Conservation (phyloP, 2,329 filamentous ascomycete genomes). For the Phyllachora maydis region DNA sequence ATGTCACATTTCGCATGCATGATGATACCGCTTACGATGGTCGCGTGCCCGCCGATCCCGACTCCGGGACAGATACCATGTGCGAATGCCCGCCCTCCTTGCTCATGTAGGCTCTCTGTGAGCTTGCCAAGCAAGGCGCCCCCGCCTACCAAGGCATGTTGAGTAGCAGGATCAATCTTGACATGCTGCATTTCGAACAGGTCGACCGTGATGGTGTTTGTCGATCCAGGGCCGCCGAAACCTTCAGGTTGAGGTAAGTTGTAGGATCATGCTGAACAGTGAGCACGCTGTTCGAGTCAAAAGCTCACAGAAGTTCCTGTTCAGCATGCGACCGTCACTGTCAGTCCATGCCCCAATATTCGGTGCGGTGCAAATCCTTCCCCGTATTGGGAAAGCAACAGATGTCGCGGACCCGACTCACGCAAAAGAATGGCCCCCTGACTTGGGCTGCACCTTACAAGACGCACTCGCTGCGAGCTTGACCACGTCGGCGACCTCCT, state of each 20-base stretch:
- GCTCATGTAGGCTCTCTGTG: slow-evolving; percentile 23
- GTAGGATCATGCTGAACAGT: neutral
- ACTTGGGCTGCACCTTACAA: slow-evolving; percentile 37
- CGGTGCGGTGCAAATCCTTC: no score
- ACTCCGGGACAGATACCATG: slow-evolving; percentile 39
- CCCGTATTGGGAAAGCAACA: no score
- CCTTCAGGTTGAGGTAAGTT: slow-evolving; percentile 8
- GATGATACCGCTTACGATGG: slow-evolving; percentile 21
- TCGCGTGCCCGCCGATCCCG: slow-evolving; percentile 36
- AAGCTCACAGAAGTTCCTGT: slow-evolving; percentile 4
- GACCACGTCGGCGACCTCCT: slow-evolving; percentile 34
- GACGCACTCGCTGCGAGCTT: slow-evolving; percentile 28
- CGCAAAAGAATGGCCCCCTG: slow-evolving; percentile 45
- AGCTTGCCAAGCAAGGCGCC: slow-evolving; percentile 31
- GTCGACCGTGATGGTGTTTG: slow-evolving; percentile 32
- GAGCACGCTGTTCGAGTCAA: slow-evolving; percentile 2
- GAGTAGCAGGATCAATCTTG: slow-evolving; percentile 26
- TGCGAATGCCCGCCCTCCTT: slow-evolving; percentile 33
- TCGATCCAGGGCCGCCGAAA: slow-evolving; percentile 26
- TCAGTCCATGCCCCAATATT: no score
- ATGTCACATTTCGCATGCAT: no score
- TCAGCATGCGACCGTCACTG: neutral
- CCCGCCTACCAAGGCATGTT: slow-evolving; percentile 31
- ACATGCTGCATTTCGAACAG: slow-evolving; percentile 30
- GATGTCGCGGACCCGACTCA: slow-evolving; percentile 9